These are phyloP conservation scores for Myriosclerotinia curreyana DNA, from an alignment of 2,329 filamentous ascomycete species.

Conservation along the genomic window DNA sequence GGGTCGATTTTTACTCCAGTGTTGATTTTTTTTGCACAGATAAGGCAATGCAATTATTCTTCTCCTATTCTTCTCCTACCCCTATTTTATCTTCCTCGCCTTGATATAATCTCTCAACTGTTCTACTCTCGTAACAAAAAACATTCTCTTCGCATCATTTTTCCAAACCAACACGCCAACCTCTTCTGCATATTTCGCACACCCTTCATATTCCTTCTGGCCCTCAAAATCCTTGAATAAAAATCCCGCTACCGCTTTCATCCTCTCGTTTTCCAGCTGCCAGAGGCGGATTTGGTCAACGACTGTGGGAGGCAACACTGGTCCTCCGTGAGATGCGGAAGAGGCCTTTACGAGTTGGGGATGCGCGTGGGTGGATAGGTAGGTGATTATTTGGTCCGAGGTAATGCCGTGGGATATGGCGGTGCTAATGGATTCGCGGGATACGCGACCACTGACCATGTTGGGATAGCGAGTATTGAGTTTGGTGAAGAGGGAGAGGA, in stretches of 20 bases:
- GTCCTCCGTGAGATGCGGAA: slow-evolving; percentile 41
- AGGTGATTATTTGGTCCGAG: slow-evolving; percentile 89
- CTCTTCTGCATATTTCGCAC: slow-evolving; percentile 78
- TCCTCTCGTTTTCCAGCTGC: slow-evolving; percentile 95
- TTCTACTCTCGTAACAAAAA: slow-evolving; percentile 90
- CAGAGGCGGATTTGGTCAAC: slow-evolving; percentile 96
- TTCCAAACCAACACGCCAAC: slow-evolving; percentile 88
- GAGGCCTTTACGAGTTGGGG: slow-evolving; percentile 74
- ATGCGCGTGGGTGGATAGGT: slow-evolving; percentile 88
- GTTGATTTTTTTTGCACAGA: too few relatives aligned
- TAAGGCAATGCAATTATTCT: too few relatives aligned
- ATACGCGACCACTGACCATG: slow-evolving; percentile 88
- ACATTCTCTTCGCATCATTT: slow-evolving; percentile 73
- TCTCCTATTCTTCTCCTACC: too few relatives aligned
- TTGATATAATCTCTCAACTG: slow-evolving; percentile 81
- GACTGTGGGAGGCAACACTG: slow-evolving; percentile 88
- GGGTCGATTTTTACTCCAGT: too few relatives aligned
- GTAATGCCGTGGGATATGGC: slow-evolving; percentile 92
- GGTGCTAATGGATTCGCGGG: slow-evolving; percentile 79
- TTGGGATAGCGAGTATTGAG: slow-evolving; percentile 90
- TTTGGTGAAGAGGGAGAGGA: slow-evolving; percentile 84
- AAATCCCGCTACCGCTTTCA: slow-evolving; percentile 80
- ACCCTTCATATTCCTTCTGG: slow-evolving; percentile 65
- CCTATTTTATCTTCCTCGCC: slow-evolving; percentile 52
- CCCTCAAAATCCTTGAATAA: slow-evolving; percentile 85